These are phyloP conservation scores for Solanum habrochaites DNA, from an alignment of 257 asterid species.

Conservation along the genomic window DNA sequence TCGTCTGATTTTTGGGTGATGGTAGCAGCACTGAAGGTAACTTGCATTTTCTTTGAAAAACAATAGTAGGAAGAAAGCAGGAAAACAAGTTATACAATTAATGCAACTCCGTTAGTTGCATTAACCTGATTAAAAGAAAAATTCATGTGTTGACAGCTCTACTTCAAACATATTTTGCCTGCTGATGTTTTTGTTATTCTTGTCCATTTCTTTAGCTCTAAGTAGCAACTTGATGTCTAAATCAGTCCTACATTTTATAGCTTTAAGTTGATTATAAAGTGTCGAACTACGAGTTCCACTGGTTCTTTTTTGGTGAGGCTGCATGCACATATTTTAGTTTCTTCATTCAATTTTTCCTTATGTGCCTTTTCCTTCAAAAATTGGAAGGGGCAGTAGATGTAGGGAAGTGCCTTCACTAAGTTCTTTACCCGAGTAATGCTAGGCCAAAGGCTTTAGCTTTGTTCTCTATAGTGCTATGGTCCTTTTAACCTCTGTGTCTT, in stretches of 20 bases:
- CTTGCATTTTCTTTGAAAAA: neutral
- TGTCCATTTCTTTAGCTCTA: neutral
- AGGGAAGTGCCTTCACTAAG: neutral
- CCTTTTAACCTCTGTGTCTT: neutral
- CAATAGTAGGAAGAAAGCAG: neutral
- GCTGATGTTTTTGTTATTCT: neutral
- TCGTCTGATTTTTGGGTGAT: constrained; percentile 94
- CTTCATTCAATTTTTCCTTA: neutral
- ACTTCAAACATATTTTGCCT: neutral
- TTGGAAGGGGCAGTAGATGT: neutral
- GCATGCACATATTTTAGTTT: neutral
- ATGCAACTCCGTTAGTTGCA: neutral
- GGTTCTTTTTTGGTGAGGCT: neutral
- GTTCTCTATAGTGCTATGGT: neutral
- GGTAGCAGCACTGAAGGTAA: constrained; percentile 91
- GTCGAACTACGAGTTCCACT: neutral
- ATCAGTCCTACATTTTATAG: neutral
- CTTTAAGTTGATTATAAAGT: neutral
- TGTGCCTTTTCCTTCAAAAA: neutral
- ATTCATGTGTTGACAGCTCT: neutral
- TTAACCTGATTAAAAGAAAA: neutral
- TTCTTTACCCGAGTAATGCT: neutral
- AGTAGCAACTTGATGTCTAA: neutral
- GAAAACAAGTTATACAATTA: neutral
- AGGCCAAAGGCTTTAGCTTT: neutral